Percentiles rank a stretch among this genome's conserved stretches.
phyloP scores from a whole-genome alignment of 1,139 yeast species.

The Sugiyamaella japonica region DNA sequence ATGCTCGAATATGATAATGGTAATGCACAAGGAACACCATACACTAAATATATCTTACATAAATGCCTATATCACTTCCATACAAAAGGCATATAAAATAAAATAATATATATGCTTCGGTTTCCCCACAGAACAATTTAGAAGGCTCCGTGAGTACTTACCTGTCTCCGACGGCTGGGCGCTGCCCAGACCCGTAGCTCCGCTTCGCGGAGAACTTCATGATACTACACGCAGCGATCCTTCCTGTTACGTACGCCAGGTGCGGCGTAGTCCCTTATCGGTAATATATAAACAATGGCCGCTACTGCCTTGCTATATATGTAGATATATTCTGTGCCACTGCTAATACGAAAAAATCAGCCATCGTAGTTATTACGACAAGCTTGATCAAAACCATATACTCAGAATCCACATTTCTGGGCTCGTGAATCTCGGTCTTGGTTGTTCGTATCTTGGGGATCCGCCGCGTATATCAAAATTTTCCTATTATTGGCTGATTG shows the following conservation, averaged over 20 bases:
- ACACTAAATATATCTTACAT: not conserved
- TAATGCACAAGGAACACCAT: not conserved
- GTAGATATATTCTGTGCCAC: too few species aligned
- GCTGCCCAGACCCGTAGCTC: too few species aligned
- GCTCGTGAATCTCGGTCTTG: not conserved
- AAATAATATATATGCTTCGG: too few species aligned
- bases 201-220: too few species aligned
- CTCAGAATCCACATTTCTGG: too few species aligned
- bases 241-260: not conserved
- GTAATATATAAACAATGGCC: conserved; percentile 2
- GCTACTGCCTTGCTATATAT: not conserved
- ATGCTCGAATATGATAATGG: too few species aligned
- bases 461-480: not conserved
- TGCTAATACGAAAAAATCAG: not conserved
- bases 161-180: too few species aligned
- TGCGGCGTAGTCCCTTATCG: conserved; percentile 1
- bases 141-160: too few species aligned
- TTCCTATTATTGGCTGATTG: not conserved
- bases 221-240: not conserved
- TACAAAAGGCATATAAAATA: too few species aligned
- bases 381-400: too few species aligned
- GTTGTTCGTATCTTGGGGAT: not conserved
- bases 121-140: too few species aligned
- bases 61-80: too few species aligned
- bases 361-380: not conserved